Conservation (phyloP, 2,329 filamentous ascomycete species). For the Cladosporium sp. region DNA sequence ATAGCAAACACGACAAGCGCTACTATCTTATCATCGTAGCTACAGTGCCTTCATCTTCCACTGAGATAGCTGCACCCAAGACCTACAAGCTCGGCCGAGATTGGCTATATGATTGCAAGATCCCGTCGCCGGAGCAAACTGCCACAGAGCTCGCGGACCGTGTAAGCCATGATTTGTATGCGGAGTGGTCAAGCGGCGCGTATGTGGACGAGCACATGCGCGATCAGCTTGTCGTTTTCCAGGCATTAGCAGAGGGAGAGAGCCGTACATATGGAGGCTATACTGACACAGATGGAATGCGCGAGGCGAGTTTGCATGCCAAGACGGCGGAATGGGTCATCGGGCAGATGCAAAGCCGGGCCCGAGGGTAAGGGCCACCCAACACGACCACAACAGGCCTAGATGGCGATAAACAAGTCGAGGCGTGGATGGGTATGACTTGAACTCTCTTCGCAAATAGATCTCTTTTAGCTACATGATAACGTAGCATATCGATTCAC, state of each 20-base stretch:
- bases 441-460: too few relatives aligned
- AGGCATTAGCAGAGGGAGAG: constrained; percentile 52
- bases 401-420: too few relatives aligned
- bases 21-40: constrained; percentile 59
- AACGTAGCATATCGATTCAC: too few relatives aligned
- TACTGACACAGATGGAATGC: constrained; percentile 24
- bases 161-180: constrained; percentile 46
- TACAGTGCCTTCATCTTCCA: constrained; percentile 35
- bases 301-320: constrained; percentile 46
- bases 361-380: too few relatives aligned
- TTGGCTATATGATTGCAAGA: constrained; percentile 47
- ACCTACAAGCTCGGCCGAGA: constrained; percentile 53
- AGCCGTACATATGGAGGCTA: constrained; percentile 37
- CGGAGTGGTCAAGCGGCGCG: constrained; percentile 49
- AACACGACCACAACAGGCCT: too few relatives aligned
- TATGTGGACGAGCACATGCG: constrained; percentile 57
- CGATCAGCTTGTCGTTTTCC: constrained; percentile 62
- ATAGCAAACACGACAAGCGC: constrained; percentile 27
- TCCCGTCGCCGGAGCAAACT: constrained; percentile 23
- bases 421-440: too few relatives aligned
- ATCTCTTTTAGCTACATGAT: too few relatives aligned
- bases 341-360: too few relatives aligned
- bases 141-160: constrained; percentile 41
- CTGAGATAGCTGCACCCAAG: not conserved
- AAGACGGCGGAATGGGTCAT: too few relatives aligned